These are phyloP conservation scores for Aspergillus nomiae DNA, from an alignment of 2,329 filamentous ascomycete genomes.

Conservation along the genomic window DNA sequence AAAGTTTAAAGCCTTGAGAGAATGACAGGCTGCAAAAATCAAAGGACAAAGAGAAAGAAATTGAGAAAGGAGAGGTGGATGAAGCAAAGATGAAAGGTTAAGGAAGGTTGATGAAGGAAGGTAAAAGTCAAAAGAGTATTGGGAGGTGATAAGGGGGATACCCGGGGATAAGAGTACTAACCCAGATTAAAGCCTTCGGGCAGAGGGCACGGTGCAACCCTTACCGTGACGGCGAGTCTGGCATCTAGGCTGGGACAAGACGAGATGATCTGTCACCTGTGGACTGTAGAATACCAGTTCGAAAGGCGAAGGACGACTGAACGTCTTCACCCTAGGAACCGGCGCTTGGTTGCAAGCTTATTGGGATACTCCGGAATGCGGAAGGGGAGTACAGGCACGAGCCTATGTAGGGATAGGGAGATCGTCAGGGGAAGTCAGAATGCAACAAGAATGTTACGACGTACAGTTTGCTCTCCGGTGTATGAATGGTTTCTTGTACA, in stretches of 20 bases:
- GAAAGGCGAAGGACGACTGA: conserved; percentile 48
- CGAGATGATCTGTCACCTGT: conserved; percentile 43
- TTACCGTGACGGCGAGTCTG: conserved; percentile 47
- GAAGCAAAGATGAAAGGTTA: conserved; percentile 15
- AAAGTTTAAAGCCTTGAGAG: conserved; percentile 10
- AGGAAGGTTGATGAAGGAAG: conserved; percentile 16
- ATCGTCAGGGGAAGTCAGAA: conserved; percentile 38
- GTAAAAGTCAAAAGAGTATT: conserved; percentile 11
- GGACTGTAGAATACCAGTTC: conserved; percentile 39
- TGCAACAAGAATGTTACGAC: conserved; percentile 34
- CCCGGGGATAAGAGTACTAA: conserved; percentile 38
- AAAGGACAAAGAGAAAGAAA: conserved; percentile 4
- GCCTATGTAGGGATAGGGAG: conserved; percentile 42
- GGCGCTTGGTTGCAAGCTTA: conserved; percentile 33
- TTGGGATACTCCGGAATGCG: conserved; percentile 40
- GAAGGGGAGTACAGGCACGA: conserved; percentile 38
- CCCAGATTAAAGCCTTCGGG: conserved; percentile 44
- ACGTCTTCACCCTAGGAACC: conserved; percentile 48
- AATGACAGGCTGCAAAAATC: conserved; percentile 12
- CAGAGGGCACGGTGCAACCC: conserved; percentile 44
- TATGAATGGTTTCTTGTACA: conserved; percentile 26
- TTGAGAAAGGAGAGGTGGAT: conserved; percentile 5
- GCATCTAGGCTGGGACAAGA: conserved; percentile 45
- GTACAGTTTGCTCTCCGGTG: conserved; percentile 37
- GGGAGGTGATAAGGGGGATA: conserved; percentile 21